phyloP scores from a whole-genome alignment of 495 filamentous ascomycete species.

The Terfezia claveryi region DNA sequence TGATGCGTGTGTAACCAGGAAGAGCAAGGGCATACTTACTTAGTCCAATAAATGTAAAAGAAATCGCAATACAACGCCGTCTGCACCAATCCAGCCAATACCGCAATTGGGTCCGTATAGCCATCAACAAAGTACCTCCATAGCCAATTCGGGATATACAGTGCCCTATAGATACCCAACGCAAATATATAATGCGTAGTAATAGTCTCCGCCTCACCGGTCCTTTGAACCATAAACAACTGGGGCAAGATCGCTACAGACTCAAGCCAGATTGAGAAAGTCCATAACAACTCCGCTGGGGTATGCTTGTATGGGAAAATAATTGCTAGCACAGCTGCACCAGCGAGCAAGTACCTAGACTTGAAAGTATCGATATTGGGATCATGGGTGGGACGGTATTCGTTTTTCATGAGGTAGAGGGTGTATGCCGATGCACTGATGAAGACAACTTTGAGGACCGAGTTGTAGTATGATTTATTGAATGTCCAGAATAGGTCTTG shows the following conservation, averaged over 20 bases:
- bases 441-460: conserved; percentile 89
- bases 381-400: conserved; percentile 90
- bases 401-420: conserved; percentile 87
- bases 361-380: conserved; percentile 92
- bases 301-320: conserved; percentile 69
- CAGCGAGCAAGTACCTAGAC: conserved; percentile 71
- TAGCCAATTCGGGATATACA: conserved; percentile 98
- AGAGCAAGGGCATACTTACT: conserved; percentile 29
- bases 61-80: conserved; percentile 94
- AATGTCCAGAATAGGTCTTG: conserved; percentile 78
- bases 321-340: conserved; percentile 53
- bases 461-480: conserved; percentile 61
- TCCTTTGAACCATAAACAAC: conserved; percentile 92
- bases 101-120: conserved; percentile 60
- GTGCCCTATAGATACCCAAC: conserved; percentile 68
- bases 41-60: conserved; percentile 98
- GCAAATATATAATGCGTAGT: conserved; percentile 96
- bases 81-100: conserved; percentile 73
- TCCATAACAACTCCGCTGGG: conserved; percentile 60
- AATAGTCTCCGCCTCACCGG: conserved; percentile 93
- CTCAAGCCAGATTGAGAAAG: conserved; percentile 95
- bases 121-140: conserved; percentile 49
- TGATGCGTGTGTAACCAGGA: conserved; percentile 2
- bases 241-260: conserved; percentile 90
- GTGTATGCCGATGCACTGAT: conserved; percentile 73